These are phyloP conservation scores for Naganishia onofrii DNA, from an alignment of 768 basidiomycete species.

Conservation along the genomic window DNA sequence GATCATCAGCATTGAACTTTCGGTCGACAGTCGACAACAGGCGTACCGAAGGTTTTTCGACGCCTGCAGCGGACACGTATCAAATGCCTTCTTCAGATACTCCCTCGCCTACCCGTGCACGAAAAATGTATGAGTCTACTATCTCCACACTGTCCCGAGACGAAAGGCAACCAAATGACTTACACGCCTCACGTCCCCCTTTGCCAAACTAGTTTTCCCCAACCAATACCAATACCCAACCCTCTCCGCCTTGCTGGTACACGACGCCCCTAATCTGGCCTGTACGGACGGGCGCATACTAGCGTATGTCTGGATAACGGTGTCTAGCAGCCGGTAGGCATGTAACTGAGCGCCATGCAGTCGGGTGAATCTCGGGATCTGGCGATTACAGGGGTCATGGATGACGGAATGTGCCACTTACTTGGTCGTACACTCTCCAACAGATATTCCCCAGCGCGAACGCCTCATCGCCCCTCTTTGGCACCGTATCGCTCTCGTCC, in stretches of 20 bases:
- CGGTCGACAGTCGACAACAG: no score
- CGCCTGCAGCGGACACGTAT: slow-evolving; percentile 27
- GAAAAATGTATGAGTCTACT: not conserved
- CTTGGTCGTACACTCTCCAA: slow-evolving; percentile 32
- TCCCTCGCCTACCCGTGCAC: slow-evolving; percentile 22
- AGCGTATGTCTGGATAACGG: slow-evolving; percentile 23
- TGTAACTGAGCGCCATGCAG: slow-evolving; percentile 16
- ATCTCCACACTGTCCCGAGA: no score
- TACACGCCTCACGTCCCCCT: slow-evolving; percentile 28
- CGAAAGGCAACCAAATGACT: slow-evolving; percentile 5
- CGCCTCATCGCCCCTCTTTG: slow-evolving; percentile 27
- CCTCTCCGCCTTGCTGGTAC: slow-evolving; percentile 25
- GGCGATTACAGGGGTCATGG: not conserved
- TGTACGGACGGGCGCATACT: slow-evolving; percentile 26
- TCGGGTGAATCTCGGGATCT: not conserved
- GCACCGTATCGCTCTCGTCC: slow-evolving; percentile 8
- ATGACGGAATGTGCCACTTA: not conserved
- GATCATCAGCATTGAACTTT: no score
- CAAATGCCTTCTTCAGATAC: slow-evolving; percentile 28
- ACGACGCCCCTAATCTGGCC: slow-evolving; percentile 24
- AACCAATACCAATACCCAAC: slow-evolving; percentile 32
- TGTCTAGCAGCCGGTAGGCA: slow-evolving; percentile 28
- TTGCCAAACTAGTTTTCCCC: slow-evolving; percentile 27
- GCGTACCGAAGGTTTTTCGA: slow-evolving; percentile 24
- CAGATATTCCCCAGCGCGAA: slow-evolving; percentile 34